Base-by-base conservation (phyloP, 176 grass and related monocot genomes). In the Puya raimondii region DNA sequence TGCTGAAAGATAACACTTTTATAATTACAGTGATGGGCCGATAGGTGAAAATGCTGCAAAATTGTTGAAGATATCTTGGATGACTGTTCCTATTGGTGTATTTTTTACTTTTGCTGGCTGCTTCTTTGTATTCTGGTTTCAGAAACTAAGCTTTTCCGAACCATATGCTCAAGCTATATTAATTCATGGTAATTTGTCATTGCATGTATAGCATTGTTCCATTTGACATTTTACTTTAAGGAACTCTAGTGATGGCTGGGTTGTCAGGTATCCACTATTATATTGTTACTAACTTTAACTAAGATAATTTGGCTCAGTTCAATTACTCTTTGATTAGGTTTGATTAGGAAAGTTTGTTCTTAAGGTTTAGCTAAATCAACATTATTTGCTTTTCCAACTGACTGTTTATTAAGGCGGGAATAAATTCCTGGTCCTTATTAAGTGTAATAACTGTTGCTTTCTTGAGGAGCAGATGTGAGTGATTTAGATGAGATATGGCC, bases 1-100 rank as follows among this genome's bases (percentile, higher is more conserved):
- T 86, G 23, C 71, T 15, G 33, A 50, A 51, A 25, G 51, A 54
- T 56, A 70, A 72, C 64, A 15, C 11, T 81, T 23, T 53, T 53
- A 70, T 47, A 77, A 74, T 80, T 90, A 76, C 86, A 93, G 94
- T 69, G 80, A 81, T 77, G 72, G 67, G 51, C 68, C 91, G 69
- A 79, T 81, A 71, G 84, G 86, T 69, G 64, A 85, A 76, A 70
- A 85, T 76, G 77, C 83, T 70, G 84, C 79, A 72, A 75, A 68
- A 10, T 83, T 90, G 51, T 72, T 93, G 73, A 99, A 82, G 85
- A 70, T 99, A 65, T 82, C 94, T 81, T 99, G 94, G 94, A 81
- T 99, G 81, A 80, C 84, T 67, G 72, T 99, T 72, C 94, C 94
- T 70, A 81, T 93, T 85, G 87, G 89, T 48, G 73, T 99, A 74